Evolutionary conservation across 78 protist genomes (phyloP), one percentile per base, ranked within the genome.

Genomic region (Dictyostelium brefeldianum): DNA sequence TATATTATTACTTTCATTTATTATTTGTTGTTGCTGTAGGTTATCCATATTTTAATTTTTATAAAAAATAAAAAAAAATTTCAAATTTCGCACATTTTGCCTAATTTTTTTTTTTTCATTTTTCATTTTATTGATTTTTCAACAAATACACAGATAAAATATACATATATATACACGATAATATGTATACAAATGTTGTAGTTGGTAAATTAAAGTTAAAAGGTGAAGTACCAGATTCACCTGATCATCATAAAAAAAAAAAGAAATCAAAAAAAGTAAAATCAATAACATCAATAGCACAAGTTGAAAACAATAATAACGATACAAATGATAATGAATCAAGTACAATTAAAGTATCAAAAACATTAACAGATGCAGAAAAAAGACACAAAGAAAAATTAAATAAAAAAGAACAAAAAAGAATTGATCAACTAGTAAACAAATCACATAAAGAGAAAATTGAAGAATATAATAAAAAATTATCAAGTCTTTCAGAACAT

Each of bases 181-280:
- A n/a, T 20, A 27, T 50, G 20, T 85, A 85, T 85, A 57, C 80
- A 51, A 85, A 85, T 85, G 43, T 77, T 5, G 73, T 85, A 9
- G 77, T 77, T 17, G 92, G 92, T 11, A 85, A 85, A 77, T 64
- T 85, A 64, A 85, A 77, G 47, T 77, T 85, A 77, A 85, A 85
- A 31, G 92, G 92, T 8, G 18, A 47, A 43, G 83, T 77, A 46
- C 92, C 92, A 3, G 27, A 43, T 47, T 31, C 41, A 77, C 83
- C 92, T 2, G 41, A 18, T 5, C 74, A 57, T 29, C 15, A 29
- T 29, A 51, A 47, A n/a, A 85, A 85, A 69, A 85, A 85, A 31
- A 85, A 85, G 29, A 85, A 85, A 54, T 59, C 78, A 15, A 82
- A 82, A 51, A 85, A 85, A 56, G 15, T 22, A 22, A 50, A 53